Conservation (phyloP, 345 rosid species). For the Limnanthes douglasii region DNA sequence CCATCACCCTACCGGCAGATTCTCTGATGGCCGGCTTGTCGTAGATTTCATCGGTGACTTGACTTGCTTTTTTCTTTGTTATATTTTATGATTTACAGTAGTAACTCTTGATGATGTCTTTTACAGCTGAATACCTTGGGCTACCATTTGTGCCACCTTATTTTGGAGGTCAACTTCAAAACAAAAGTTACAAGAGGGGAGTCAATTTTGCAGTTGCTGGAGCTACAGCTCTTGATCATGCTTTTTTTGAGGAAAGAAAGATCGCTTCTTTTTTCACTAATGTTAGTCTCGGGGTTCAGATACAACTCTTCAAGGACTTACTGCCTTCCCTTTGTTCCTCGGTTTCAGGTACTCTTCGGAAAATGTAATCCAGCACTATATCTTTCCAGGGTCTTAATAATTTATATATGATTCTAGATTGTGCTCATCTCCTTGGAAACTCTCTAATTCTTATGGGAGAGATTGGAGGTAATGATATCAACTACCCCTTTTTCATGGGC, state of each 20-base stretch:
- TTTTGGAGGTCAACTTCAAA: slow-evolving; percentile 14
- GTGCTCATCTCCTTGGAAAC: slow-evolving; percentile 12
- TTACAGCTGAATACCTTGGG: slow-evolving; percentile 25
- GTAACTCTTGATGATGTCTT: too few species aligned
- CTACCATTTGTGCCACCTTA: slow-evolving; percentile 23
- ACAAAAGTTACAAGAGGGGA: slow-evolving; percentile 19
- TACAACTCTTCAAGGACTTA: slow-evolving; percentile 22
- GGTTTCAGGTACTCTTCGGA: slow-evolving; percentile 10
- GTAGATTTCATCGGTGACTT: slow-evolving; percentile 33
- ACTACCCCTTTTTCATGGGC: slow-evolving; percentile 11
- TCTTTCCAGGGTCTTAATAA: neutral
- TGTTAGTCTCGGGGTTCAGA: slow-evolving; percentile 20
- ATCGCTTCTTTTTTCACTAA: slow-evolving; percentile 11
- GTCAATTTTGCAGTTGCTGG: slow-evolving; percentile 40
- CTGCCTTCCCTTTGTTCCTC: slow-evolving; percentile 21
- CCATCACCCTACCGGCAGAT: slow-evolving; percentile 26
- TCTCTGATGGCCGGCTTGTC: slow-evolving; percentile 38
- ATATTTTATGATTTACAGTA: too few species aligned
- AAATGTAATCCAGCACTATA: neutral
- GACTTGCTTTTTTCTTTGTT: neutral
- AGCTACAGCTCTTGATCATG: slow-evolving; percentile 27
- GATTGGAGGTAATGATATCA: slow-evolving; percentile 44
- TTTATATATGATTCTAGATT: slow-evolving; percentile 9
- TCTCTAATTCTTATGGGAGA: slow-evolving; percentile 40
- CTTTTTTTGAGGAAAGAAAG: slow-evolving; percentile 16